Conservation (phyloP, 345 rosid genomes). For the Erodium maritimum region DNA sequence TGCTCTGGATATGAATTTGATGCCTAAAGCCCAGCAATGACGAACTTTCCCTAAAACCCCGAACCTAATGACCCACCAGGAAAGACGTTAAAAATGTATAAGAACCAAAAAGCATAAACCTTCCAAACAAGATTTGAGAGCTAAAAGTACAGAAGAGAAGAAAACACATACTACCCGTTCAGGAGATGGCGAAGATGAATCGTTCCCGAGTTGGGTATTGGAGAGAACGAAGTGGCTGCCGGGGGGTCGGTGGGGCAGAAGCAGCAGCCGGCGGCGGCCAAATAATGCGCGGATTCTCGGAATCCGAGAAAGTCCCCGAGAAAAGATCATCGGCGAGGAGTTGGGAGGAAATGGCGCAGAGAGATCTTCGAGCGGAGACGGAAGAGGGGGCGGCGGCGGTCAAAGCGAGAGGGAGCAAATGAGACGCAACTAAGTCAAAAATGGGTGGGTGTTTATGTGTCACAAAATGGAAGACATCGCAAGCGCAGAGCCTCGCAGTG, state of each 20-base stretch:
- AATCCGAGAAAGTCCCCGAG: neutral
- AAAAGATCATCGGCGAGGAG: neutral
- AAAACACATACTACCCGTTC: neutral
- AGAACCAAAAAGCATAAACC: neutral
- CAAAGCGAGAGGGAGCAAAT: neutral
- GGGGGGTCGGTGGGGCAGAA: too few species aligned
- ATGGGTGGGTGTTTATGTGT: neutral
- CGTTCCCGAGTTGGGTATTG: neutral
- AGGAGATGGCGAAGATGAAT: neutral
- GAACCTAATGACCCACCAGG: slow-evolving; percentile 34
- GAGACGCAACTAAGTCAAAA: neutral
- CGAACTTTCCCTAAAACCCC: slow-evolving; percentile 34
- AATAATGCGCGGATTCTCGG: too few species aligned
- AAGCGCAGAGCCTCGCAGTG: neutral
- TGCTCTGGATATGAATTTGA: slow-evolving; percentile 60
- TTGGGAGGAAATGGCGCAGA: neutral
- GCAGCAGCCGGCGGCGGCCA: too few species aligned
- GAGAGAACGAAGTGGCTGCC: too few species aligned
- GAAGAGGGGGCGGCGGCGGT: neutral
- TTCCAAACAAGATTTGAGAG: neutral
- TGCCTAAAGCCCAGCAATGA: slow-evolving; percentile 20
- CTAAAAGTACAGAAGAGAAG: neutral
- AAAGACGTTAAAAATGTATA: neutral
- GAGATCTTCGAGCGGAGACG: neutral
- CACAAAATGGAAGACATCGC: neutral